Evolutionary conservation across 345 rosid genomes (phyloP).

Genomic region (Eucalyptus camaldulensis): DNA sequence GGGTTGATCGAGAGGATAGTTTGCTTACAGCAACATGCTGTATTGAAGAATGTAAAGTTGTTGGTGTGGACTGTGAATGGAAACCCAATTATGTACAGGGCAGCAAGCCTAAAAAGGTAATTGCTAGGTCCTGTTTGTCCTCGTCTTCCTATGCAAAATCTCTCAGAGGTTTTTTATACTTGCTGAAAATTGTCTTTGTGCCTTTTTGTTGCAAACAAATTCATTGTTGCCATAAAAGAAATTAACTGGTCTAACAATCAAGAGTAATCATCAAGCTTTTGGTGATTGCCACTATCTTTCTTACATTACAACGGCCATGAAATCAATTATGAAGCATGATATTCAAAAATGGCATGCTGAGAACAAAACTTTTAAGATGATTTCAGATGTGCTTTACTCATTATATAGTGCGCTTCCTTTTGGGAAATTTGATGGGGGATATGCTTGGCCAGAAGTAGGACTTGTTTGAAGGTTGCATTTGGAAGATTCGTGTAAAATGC

Average conservation of each 20-base stretch:
- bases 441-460: neutral
- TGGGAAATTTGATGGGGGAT: neutral
- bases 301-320: neutral
- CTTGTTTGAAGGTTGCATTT: neutral
- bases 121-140: neutral
- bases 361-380: neutral
- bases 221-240: neutral
- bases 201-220: neutral
- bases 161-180: neutral
- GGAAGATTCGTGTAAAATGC: neutral
- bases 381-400: neutral
- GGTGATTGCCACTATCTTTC: neutral
- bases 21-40: conserved; percentile 36
- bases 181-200: neutral
- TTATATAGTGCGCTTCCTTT: neutral
- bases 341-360: neutral
- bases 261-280: neutral
- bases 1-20: conserved; percentile 70
- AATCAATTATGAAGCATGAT: neutral
- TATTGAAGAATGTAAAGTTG: conserved; percentile 64
- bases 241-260: neutral
- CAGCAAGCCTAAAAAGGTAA: conserved; percentile 67
- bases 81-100: conserved; percentile 81
- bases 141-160: neutral
- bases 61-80: conserved; percentile 95